Conservation (phyloP, 2,329 filamentous ascomycete species). For the Scedosporium dehoogii region DNA sequence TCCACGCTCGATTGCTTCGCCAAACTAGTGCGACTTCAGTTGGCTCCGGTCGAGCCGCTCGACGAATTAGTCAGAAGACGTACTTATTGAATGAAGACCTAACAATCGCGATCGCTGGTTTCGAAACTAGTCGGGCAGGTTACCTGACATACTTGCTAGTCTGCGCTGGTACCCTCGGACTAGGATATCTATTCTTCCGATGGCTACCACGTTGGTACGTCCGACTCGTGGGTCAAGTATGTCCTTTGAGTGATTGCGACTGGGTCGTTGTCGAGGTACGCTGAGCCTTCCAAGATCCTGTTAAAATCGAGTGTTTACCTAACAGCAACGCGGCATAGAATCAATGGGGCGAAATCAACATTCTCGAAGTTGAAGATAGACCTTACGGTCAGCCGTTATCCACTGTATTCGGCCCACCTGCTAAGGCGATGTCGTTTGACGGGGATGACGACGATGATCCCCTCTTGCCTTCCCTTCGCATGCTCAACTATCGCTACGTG, state of each 20-base stretch:
- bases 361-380: constrained; percentile 55
- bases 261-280: constrained; percentile 86
- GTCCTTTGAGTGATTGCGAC: constrained; percentile 61
- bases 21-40: constrained; percentile 62
- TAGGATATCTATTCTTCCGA: constrained; percentile 75
- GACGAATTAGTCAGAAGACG: constrained; percentile 65
- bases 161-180: constrained; percentile 62
- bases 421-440: constrained; percentile 45
- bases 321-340: constrained; percentile 41
- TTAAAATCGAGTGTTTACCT: not conserved
- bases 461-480: constrained; percentile 62
- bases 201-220: constrained; percentile 90
- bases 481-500: constrained; percentile 87
- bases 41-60: constrained; percentile 45
- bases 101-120: constrained; percentile 87
- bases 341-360: constrained; percentile 85
- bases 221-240: constrained; percentile 58
- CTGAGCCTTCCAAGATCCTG: constrained; percentile 7
- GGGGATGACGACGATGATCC: constrained; percentile 63
- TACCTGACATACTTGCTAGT: constrained; percentile 58
- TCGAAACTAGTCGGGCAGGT: constrained; percentile 65
- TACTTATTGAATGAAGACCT: constrained; percentile 91
- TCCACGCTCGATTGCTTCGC: constrained; percentile 57
- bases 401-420: constrained; percentile 56
- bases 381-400: constrained; percentile 45